These are phyloP conservation scores for Alternaria burnsii DNA, from an alignment of 2,329 filamentous ascomycete genomes.

Conservation along the genomic window DNA sequence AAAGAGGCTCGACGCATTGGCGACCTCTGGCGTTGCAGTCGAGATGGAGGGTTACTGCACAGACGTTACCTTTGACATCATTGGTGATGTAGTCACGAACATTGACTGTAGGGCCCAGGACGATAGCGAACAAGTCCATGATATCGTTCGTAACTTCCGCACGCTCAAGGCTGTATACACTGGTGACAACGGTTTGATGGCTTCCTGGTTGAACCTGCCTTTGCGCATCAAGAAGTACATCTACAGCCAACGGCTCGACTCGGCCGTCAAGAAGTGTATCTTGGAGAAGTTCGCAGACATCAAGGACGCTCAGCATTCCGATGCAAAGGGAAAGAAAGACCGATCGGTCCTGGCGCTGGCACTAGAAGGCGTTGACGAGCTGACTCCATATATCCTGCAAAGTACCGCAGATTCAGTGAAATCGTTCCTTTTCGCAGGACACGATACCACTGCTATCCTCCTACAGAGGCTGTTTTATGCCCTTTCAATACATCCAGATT, in stretches of 20 bases:
- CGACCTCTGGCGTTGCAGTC: conserved; percentile 31
- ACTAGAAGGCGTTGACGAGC: conserved; percentile 35
- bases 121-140: conserved; percentile 24
- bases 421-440: conserved; percentile 58
- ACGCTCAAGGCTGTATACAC: conserved; percentile 30
- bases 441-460: conserved; percentile 55
- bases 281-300: conserved; percentile 36
- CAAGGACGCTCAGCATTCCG: conserved; percentile 26
- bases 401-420: conserved; percentile 53
- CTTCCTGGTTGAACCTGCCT: conserved; percentile 33
- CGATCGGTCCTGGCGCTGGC: conserved; percentile 48
- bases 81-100: conserved; percentile 43
- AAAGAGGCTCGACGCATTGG: conserved; percentile 40
- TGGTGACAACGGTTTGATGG: conserved; percentile 31
- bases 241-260: conserved; percentile 34
- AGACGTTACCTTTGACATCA: conserved; percentile 48
- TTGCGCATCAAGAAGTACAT: conserved; percentile 28
- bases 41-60: conserved; percentile 44
- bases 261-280: conserved; percentile 39
- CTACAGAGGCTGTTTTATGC: conserved; percentile 45
- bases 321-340: conserved; percentile 30
- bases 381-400: conserved; percentile 50
- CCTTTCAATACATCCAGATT: conserved; percentile 42
- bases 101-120: conserved; percentile 43
- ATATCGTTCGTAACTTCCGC: conserved; percentile 38